Evolutionary conservation across 2,329 filamentous ascomycete species (phyloP).

Genomic region (Colletotrichum chrysophilum): DNA sequence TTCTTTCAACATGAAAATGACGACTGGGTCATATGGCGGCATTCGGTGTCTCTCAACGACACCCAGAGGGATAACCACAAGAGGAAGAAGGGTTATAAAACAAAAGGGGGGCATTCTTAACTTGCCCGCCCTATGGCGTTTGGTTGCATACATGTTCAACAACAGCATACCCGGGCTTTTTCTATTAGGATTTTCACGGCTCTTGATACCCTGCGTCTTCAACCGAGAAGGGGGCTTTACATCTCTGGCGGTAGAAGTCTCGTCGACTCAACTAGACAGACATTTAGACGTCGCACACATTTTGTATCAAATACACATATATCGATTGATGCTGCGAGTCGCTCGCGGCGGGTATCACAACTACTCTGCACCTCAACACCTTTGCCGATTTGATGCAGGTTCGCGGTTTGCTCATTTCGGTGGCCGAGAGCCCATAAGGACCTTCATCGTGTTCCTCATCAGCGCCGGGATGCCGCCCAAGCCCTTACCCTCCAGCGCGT

Average conservation of each 20-base stretch:
- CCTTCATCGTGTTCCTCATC: constrained; percentile 83
- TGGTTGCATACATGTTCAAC: constrained; percentile 21
- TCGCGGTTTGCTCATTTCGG: background rate
- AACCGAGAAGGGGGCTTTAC: constrained; percentile 29
- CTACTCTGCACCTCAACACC: background rate
- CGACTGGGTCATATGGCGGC: background rate
- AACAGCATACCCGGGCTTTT: background rate
- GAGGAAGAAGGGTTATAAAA: background rate
- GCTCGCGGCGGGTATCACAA: constrained; percentile 2
- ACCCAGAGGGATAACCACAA: background rate
- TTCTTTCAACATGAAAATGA: background rate
- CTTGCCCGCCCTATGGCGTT: constrained; percentile 18
- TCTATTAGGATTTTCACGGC: constrained; percentile 13
- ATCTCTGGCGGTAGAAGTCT: background rate
- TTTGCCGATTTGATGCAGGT: background rate
- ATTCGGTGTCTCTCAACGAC: constrained; percentile 4
- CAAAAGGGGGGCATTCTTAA: constrained; percentile 16
- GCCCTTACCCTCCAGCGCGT: constrained; percentile 68
- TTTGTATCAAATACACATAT: background rate
- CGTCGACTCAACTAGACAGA: constrained; percentile 35
- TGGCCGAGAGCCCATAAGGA: constrained; percentile 59
- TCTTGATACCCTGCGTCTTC: constrained; percentile 39
- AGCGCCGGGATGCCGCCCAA: constrained; percentile 71
- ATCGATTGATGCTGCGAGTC: background rate
- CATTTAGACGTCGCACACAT: background rate